Conservation (phyloP, 352 stramenopile species). For the Phytopythium mirpurense region DNA sequence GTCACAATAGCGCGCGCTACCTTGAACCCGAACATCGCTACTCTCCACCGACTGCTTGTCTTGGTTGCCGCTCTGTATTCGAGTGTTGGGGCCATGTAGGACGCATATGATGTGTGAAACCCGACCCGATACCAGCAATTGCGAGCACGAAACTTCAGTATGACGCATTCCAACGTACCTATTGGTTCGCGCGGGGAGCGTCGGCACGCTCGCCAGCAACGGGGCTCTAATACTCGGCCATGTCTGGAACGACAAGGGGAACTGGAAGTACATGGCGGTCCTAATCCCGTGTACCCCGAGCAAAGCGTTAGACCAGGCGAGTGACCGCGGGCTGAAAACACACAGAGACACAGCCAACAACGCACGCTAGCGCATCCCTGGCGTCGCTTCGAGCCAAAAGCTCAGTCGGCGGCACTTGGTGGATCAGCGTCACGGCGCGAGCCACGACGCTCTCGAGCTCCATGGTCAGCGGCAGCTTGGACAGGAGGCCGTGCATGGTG, state of each 20-base stretch:
- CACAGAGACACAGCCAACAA: no score
- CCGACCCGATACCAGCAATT: no score
- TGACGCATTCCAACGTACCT: no score
- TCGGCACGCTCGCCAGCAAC: conserved; percentile 17
- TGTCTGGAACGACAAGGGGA: conserved; percentile 27
- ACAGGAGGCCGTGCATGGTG: conserved; percentile 63
- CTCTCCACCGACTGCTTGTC: not conserved
- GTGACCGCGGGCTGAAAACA: no score
- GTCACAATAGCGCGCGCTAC: not conserved
- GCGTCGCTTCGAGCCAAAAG: conserved; percentile 24
- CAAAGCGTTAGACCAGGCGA: not conserved
- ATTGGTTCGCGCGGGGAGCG: conserved; percentile 18
- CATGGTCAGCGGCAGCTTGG: conserved; percentile 73
- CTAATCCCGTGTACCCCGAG: conserved; percentile 13
- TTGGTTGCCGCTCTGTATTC: not conserved
- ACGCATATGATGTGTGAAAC: not conserved
- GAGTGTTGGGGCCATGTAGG: not conserved
- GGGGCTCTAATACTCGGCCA: conserved; percentile 23
- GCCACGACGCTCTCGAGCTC: conserved; percentile 59
- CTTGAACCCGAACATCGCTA: not conserved
- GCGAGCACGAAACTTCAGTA: no score
- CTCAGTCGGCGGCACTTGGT: conserved; percentile 40
- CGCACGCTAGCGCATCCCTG: conserved; percentile 18
- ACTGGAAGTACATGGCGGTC: conserved; percentile 26
- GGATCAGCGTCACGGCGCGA: conserved; percentile 45